Conservation (phyloP, 73 alveolate species). For the Symbiodinium pilosum region DNA sequence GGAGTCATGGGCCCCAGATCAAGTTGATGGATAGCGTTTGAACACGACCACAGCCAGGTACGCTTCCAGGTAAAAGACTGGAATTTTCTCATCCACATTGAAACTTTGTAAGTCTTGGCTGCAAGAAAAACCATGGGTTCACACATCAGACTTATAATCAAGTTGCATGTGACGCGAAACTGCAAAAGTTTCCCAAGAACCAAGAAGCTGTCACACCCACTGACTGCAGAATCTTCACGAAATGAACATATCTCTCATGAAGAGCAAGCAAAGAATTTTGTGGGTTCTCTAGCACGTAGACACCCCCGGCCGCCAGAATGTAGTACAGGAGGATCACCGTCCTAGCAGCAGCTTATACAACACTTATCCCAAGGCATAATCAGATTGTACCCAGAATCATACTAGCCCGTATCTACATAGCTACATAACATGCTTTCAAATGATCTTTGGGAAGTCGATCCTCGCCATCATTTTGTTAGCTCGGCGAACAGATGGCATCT, state of each 20-base stretch:
- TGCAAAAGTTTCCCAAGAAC: not conserved
- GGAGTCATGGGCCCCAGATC: constrained; percentile 8
- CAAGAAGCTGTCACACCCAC: not conserved
- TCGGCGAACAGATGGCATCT: not conserved
- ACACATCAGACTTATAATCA: not conserved
- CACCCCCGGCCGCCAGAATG: not conserved
- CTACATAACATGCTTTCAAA: not conserved
- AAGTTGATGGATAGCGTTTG: not conserved
- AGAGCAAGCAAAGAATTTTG: not conserved
- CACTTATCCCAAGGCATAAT: not conserved
- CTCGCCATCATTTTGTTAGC: constrained; percentile 31
- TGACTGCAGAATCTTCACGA: not conserved
- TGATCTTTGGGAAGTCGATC: not conserved
- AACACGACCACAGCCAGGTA: constrained; percentile 11
- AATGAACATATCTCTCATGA: constrained; percentile 1
- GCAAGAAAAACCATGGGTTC: not conserved
- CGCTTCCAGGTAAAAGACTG: constrained; percentile 11
- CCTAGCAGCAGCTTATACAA: not conserved
- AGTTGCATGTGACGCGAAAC: not conserved
- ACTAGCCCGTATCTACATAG: no score
- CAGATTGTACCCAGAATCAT: not conserved
- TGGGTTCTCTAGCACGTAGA: not conserved
- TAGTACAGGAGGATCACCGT: not conserved
- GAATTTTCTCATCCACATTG: constrained; percentile 30
- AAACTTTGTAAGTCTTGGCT: constrained; percentile 1